Conservation (phyloP, 179 eudicot genomes). For the Silene coronaria region DNA sequence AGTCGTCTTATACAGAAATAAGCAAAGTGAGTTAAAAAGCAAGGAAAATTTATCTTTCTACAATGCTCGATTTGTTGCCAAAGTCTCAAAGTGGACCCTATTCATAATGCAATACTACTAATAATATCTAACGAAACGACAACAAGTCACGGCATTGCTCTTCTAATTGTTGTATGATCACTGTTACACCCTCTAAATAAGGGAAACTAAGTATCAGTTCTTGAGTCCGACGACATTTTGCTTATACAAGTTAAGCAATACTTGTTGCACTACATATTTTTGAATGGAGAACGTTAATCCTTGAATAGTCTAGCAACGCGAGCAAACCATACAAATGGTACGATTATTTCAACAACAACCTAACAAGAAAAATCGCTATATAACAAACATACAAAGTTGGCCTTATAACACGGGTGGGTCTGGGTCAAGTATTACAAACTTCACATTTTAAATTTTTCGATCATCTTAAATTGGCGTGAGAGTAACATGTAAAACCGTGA, state of each 20-base stretch:
- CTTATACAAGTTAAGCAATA: not conserved
- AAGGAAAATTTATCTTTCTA: too few relatives aligned
- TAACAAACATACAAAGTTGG: not conserved
- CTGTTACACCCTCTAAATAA: conserved; percentile 5
- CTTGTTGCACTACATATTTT: not conserved
- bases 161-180: conserved; percentile 4
- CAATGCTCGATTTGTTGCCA: not conserved
- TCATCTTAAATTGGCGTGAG: too few relatives aligned
- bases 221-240: not conserved
- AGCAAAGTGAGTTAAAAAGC: too few relatives aligned
- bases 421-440: too few relatives aligned
- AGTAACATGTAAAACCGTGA: too few relatives aligned
- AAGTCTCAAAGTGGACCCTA: conserved; percentile 2
- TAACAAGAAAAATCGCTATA: not conserved
- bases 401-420: too few relatives aligned
- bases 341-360: not conserved
- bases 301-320: not conserved
- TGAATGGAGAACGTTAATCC: not conserved
- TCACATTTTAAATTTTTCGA: too few relatives aligned
- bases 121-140: conserved; percentile 12
- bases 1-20: too few relatives aligned
- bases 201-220: not conserved
- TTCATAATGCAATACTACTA: not conserved
- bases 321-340: not conserved
- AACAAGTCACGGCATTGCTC: not conserved